A percentile compares a stretch with the other conserved stretches of the same genome.
These are phyloP conservation scores for Biscutella laevigata DNA, from an alignment of 441 rosid species.

Conservation along the genomic window DNA sequence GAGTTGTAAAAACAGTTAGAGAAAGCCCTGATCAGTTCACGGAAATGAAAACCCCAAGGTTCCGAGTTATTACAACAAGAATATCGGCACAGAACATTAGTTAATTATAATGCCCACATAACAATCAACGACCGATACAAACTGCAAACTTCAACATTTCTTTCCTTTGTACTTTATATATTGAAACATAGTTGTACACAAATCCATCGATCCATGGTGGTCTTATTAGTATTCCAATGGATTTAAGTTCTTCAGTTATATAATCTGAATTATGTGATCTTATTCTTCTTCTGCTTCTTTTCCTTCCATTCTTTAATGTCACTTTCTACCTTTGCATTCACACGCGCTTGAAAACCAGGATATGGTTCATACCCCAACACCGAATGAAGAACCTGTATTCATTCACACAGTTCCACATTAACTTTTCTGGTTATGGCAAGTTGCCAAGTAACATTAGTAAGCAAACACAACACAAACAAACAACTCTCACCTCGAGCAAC, in stretches of 20 bases:
- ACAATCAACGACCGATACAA: too few species aligned
- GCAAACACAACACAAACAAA: not conserved
- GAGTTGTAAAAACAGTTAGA: too few species aligned
- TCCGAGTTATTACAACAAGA: too few species aligned
- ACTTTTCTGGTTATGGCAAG: not conserved
- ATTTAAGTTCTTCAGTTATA: not conserved
- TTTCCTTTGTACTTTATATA: too few species aligned
- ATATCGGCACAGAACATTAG: too few species aligned
- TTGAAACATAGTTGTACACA: conserved; percentile 2
- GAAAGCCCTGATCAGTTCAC: too few species aligned
- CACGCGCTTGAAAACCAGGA: conserved; percentile 62
- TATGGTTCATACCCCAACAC: conserved; percentile 64
- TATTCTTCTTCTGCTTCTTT: conserved; percentile 37
- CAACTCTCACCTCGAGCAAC: conserved; percentile 54
- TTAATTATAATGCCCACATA: too few species aligned
- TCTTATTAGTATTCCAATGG: not conserved
- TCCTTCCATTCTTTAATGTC: conserved; percentile 54
- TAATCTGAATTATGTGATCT: conserved; percentile 32
- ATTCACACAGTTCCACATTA: not conserved
- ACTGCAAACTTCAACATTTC: not conserved
- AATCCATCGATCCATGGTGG: conserved; percentile 3
- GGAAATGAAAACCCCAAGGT: too few species aligned
- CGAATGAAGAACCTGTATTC: conserved; percentile 54
- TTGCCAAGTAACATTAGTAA: too few species aligned
- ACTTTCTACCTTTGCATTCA: conserved; percentile 46